Evolutionary conservation across 1,284 basidiomycete species (phyloP), one percentile per base, ranked within the genome.

Genomic region (Inonotus hispidus): DNA sequence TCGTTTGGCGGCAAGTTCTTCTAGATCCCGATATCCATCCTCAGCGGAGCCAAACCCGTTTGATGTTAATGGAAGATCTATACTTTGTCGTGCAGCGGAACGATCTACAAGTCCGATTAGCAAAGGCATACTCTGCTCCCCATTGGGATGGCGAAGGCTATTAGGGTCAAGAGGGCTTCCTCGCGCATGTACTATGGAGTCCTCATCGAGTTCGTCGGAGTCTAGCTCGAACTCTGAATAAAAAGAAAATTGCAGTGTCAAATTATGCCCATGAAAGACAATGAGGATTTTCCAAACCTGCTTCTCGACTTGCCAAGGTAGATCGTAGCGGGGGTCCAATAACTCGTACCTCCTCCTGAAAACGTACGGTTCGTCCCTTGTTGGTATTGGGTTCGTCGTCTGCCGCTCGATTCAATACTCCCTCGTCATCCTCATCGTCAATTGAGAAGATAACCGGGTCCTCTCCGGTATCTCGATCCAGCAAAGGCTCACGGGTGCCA

Each of bases 151-250:
- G 19, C 73, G 69, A 16, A 70, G 70, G 5, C 72, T 68, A 27
- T 66, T 72, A 37, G 67, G 68, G 37, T 70, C 71, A n/a, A 60
- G 32, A 23, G 59, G 46, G 37, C 70, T 72, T 13, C 69, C 64
- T 37, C 69, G 71, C 14, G 79, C 71, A 56, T 77, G 77, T 2
- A 70, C 70, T 25, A 79, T 66, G 45, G 79, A 71, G 69, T 91
- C 89, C 0, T 82, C 77, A 68, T 92, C 90, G 37, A 90, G 80
- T 19, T 92, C 90, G 71, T 79, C 47, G 6, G 47, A 49, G 68
- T 92, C 90, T 37, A 90, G 79, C n/a, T 92, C 90, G 71, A 79
- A 92, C 70, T 90, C 90, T 92, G 65, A 3, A 56, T 52, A 25
- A 38, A 53, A 61, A n/a, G n/a, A n/a, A n/a, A n/a, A n/a, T n/a